Percentiles rank a stretch among this genome's conserved stretches.
These are phyloP conservation scores for Agrocybe praecox DNA, from an alignment of 768 basidiomycete genomes.

Conservation along the genomic window DNA sequence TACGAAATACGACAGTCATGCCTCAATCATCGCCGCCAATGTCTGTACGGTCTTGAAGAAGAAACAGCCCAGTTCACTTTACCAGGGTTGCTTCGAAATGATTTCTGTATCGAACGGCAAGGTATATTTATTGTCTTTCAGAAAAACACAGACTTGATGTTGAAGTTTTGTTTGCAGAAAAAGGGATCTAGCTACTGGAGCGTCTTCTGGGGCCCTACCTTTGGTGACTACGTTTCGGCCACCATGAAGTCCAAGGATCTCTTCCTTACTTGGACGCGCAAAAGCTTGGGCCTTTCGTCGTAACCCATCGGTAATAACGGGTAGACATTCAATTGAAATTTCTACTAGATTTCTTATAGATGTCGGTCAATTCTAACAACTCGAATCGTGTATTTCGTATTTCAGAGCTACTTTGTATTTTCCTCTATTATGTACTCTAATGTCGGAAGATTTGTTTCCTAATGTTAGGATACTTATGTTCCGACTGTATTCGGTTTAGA, in stretches of 20 bases:
- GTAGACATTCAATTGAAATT: background rate
- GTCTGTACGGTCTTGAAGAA: conserved; percentile 45
- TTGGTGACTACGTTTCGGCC: conserved; percentile 47
- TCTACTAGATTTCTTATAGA: background rate
- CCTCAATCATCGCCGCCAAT: conserved; percentile 48
- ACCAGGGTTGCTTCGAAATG: conserved; percentile 52
- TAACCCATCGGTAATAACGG: background rate
- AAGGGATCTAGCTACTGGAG: conserved; percentile 45
- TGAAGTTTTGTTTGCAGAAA: conserved; percentile 26
- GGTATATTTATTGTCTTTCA: conserved; percentile 31
- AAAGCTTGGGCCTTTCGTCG: conserved; percentile 20
- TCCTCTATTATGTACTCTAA: too few species aligned
- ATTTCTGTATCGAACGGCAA: conserved; percentile 61
- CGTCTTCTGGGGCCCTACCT: conserved; percentile 46
- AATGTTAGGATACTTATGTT: too few species aligned
- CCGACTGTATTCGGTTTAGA: background rate
- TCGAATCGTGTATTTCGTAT: too few species aligned
- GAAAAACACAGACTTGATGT: background rate
- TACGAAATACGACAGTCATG: conserved; percentile 48
- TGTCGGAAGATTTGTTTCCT: too few species aligned
- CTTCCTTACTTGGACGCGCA: conserved; percentile 22
- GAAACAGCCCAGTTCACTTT: conserved; percentile 31
- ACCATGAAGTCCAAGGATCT: conserved; percentile 42
- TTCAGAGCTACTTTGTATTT: too few species aligned
- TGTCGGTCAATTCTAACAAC: too few species aligned